Evolutionary conservation across 176 grass and related monocot species (phyloP), one percentile per base, ranked within the genome.

Genomic region (Calamus simplicifolius): DNA sequence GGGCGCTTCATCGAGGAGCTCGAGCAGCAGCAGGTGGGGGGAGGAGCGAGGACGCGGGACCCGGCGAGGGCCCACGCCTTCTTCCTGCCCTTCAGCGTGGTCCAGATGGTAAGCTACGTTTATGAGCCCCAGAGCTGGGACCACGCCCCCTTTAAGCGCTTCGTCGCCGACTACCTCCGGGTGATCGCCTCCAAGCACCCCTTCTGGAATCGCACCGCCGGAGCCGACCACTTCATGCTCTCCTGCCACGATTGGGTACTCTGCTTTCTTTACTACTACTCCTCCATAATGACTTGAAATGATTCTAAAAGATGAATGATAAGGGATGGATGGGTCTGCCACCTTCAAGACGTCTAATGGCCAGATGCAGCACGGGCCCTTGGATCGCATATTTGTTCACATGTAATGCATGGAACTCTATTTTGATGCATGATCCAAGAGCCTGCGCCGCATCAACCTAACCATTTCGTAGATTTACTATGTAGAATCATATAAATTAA

Each of bases 191-290:
- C 70, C 12, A 69, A 78, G 13, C 75, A 79, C 70, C 85, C 48
- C 12, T 95, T 72, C 68, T 95, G 89, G 89, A 95, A 95, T 57
- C 78, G 75, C 48, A 76, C 85, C 54, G 60, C 71, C 26, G 81
- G 85, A 13, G 71, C 89, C 43, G 85, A 95, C 57, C 89, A 95
- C 68, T 95, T 95, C 68, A 95, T 95, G 89, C 81, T 95, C 59
- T 57, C 89, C 68, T 84, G 80, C 80, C 89, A 95, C 25, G 89
- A 95, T 10, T 95, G 85, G 85, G 84, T 88, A 73, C 4, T 48
- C 16, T 43, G 35, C 7, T 12, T 12, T 12, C 6, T 43, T 43
- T 2, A 43, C 10, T 29, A 5, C 28, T 43, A 12, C 35, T 43
- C 35, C 35, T 43, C 35, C 35, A 43, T 43, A 10, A 43, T 43